Base-by-base conservation (phyloP, 2,329 filamentous ascomycete genomes). In the Pleoardoris graminearum region DNA sequence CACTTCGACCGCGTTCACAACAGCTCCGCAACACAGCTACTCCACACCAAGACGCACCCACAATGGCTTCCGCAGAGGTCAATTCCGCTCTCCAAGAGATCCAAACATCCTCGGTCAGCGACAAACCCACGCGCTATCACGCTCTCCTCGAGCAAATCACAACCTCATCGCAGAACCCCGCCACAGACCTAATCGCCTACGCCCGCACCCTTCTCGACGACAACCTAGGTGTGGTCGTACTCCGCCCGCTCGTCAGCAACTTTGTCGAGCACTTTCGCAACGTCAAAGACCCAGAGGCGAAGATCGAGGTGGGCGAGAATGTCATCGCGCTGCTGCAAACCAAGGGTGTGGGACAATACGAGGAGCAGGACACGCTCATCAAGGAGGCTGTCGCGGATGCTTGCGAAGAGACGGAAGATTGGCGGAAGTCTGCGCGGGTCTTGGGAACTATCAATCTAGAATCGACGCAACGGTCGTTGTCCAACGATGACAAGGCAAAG, bases 371-470 rank as follows among this genome's bases (percentile, higher is more conserved):
- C 64, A 89, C 88, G 5, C 79, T 84, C 38, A 80, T 97, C 48
- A 89, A 91, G 59, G 86, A 93, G 67, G 83, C 91, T 48, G 81
- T 96, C 16, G 92, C 93, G 17, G 85, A 89, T 53, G 90, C 91
- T 11, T 88, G 94, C 76, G 91, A 97, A 75, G 77, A 77, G 51
- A 85, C 89, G 59, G 90, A 96, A 43, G 90, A 96, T 71, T 96
- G 88, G 72, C 77, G 82, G 19, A 83, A 83, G 25, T 91, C 93
- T 0, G 94, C 94, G 23, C 86, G 86, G 68, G 80, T 84, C 8
- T 82, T 99, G 6, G 85, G 90, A 66, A 87, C 87, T 32, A 96
- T 97, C 63, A 89, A 91, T 29, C 85, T 97, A 41, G 93, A 99
- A 70, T 88, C 85, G 51, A 92, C 91, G 2, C 91, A 96, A 77